These are phyloP conservation scores for Acanthamoeba castellanii DNA, from an alignment of 208 protist species.

Conservation along the genomic window DNA sequence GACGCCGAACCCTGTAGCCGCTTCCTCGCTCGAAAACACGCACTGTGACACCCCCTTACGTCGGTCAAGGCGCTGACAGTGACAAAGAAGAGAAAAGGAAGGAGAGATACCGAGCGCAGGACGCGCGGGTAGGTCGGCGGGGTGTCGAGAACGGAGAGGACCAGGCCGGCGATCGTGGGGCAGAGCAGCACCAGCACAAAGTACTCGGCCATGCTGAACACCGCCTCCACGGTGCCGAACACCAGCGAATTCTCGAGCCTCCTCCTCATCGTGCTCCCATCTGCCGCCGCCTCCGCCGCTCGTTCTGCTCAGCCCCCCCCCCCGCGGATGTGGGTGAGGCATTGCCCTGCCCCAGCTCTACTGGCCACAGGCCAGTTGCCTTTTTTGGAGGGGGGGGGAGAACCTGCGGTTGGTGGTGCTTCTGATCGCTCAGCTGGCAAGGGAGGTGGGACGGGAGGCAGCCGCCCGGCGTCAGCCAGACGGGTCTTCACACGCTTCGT, in stretches of 20 bases:
- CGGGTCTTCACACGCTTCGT: not conserved
- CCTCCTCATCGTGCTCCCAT: not conserved
- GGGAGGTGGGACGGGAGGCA: too few species aligned
- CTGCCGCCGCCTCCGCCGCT: too few species aligned
- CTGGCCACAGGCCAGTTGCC: too few species aligned
- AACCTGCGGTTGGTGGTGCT: too few species aligned
- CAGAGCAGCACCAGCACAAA: constrained; percentile 55
- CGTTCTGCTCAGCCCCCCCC: not conserved
- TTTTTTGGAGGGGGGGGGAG: too few species aligned
- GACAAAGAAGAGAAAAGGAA: not conserved
- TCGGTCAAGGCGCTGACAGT: not conserved
- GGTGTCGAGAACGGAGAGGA: constrained; percentile 17
- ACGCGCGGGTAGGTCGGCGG: constrained; percentile 10
- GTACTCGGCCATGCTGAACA: constrained; percentile 62
- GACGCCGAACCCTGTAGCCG: not conserved
- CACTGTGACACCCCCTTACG: not conserved
- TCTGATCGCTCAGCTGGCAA: too few species aligned
- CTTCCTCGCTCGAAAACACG: not conserved
- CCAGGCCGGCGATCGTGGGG: constrained; percentile 24
- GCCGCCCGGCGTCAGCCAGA: not conserved
- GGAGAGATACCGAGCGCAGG: not conserved
- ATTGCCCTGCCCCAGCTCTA: too few species aligned
- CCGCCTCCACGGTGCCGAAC: constrained; percentile 56
- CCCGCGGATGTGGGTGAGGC: too few species aligned
- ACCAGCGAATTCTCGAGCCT: constrained; percentile 29